phyloP scores from a whole-genome alignment of 106 monocot genomes.

The Dioscorea zingiberensis region DNA sequence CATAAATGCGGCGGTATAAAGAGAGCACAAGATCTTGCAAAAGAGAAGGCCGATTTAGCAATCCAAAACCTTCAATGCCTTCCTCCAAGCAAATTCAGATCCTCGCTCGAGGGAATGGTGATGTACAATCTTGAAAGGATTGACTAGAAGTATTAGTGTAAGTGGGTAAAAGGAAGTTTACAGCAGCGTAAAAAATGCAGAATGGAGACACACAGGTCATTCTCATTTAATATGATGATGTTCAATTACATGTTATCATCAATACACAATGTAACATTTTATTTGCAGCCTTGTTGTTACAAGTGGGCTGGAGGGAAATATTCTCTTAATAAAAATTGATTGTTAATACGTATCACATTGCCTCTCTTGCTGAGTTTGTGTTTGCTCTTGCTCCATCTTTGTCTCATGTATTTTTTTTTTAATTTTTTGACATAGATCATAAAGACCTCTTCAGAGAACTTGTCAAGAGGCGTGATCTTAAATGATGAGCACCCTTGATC shows the following conservation, averaged over 20 bases:
- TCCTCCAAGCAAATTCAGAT: conserved; percentile 55
- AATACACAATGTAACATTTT: neutral
- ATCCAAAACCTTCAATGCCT: conserved; percentile 65
- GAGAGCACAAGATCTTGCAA: conserved; percentile 66
- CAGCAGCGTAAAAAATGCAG: neutral
- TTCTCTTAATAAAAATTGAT: neutral
- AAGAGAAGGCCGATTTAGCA: conserved; percentile 67
- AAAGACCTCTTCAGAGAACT: too few species aligned
- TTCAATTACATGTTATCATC: neutral
- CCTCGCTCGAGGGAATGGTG: conserved; percentile 70
- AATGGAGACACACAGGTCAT: too few species aligned
- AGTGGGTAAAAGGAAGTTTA: neutral
- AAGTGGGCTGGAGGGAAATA: neutral
- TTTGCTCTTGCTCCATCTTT: too few species aligned
- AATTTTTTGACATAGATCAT: too few species aligned
- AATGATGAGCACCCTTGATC: too few species aligned
- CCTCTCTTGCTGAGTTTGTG: too few species aligned
- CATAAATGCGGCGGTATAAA: conserved; percentile 55
- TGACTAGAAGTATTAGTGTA: conserved; percentile 15
- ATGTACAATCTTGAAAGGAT: conserved; percentile 82
- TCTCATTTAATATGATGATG: too few species aligned
- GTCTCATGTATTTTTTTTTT: too few species aligned
- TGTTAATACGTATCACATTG: too few species aligned
- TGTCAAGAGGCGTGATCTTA: too few species aligned
- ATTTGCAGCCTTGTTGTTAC: neutral